Conservation (phyloP, 768 basidiomycete species). For the Leccinum rimulosum region DNA sequence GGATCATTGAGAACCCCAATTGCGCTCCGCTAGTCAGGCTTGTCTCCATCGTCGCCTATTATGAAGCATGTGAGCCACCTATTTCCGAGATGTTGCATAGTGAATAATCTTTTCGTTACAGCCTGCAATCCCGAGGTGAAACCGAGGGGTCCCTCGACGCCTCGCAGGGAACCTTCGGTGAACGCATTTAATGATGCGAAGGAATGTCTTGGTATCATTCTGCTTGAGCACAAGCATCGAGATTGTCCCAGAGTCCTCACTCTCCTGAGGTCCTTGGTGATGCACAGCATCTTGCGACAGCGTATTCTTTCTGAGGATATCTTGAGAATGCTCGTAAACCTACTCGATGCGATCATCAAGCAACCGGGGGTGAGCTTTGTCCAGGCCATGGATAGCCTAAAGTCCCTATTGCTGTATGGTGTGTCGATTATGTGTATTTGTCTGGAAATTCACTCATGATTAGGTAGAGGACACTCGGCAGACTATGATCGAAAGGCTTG, state of each 20-base stretch:
- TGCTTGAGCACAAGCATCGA: not conserved
- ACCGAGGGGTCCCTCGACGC: no score
- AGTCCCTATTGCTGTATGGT: not conserved
- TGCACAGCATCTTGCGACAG: not conserved
- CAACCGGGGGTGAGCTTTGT: not conserved
- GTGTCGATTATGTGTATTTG: not conserved
- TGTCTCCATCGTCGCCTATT: not conserved
- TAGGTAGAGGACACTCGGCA: not conserved
- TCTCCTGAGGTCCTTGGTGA: not conserved
- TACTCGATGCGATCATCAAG: not conserved
- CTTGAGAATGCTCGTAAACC: not conserved
- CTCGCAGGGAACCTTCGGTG: no score
- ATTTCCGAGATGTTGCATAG: not conserved
- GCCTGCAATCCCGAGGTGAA: not conserved
- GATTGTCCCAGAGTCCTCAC: not conserved
- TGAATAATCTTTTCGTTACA: not conserved
- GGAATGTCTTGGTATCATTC: not conserved
- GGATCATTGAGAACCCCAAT: not conserved
- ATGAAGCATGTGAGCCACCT: not conserved
- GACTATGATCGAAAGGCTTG: no score
- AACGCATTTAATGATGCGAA: no score
- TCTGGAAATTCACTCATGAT: not conserved
- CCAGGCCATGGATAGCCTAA: not conserved
- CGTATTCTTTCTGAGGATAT: not conserved
- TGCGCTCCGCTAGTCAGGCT: not conserved